Evolutionary conservation across 345 rosid species (phyloP).

Genomic region (Euphorbia tirucalli): DNA sequence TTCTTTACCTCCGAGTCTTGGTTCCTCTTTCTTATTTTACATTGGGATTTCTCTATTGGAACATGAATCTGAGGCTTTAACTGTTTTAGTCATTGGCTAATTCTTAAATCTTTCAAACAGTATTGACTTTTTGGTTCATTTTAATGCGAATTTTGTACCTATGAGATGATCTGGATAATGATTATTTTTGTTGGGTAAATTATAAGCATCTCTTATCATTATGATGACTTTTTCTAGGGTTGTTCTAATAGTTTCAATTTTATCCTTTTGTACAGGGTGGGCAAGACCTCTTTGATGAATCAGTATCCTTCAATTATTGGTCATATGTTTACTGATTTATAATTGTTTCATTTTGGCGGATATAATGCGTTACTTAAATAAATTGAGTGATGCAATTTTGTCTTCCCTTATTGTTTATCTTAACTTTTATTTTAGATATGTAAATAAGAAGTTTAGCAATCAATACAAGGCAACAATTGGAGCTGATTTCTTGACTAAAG

Average conservation of each 20-base stretch:
- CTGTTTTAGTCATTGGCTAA: background rate
- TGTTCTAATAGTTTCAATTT: background rate
- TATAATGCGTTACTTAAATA: background rate
- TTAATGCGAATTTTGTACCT: background rate
- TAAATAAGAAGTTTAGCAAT: constrained; percentile 31
- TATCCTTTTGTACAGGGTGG: constrained; percentile 22
- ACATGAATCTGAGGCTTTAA: background rate
- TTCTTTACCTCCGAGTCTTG: too few species aligned
- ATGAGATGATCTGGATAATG: background rate
- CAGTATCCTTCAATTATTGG: constrained; percentile 23
- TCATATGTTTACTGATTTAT: background rate
- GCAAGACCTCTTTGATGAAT: constrained; percentile 34
- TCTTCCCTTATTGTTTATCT: background rate
- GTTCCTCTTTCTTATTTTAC: background rate
- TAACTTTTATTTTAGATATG: constrained; percentile 24
- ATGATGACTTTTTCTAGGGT: background rate
- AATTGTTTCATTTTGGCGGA: background rate
- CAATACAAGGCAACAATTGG: constrained; percentile 34
- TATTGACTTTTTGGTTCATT: background rate
- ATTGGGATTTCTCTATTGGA: background rate
- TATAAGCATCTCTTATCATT: background rate
- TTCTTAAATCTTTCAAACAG: background rate
- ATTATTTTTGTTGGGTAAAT: background rate
- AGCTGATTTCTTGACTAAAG: constrained; percentile 34
- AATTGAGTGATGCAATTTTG: background rate